phyloP scores from a whole-genome alignment of 768 basidiomycete species.

The Lyophyllum semitale region DNA sequence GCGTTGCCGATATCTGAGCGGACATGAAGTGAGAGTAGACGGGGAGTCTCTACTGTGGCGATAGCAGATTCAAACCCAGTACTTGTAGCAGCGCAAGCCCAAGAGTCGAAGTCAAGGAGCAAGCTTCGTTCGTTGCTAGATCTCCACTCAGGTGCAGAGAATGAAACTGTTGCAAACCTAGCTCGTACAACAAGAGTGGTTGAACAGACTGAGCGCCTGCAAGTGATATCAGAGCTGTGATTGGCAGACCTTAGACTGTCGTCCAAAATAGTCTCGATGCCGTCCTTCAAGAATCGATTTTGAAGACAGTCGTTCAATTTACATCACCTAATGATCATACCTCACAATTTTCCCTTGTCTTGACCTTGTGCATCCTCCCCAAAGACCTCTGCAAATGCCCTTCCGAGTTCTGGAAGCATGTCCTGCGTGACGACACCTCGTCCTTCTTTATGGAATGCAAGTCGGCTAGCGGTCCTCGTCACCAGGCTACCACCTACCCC shows the following conservation, averaged over 20 bases:
- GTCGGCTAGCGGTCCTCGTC: conserved; percentile 79
- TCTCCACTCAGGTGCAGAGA: background rate
- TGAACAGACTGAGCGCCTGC: background rate
- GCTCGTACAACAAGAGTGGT: conserved; percentile 1
- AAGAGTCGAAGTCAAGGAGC: conserved; percentile 4
- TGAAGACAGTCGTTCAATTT: conserved; percentile 5
- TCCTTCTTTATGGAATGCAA: conserved; percentile 75
- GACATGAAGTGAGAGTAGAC: background rate
- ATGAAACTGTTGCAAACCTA: background rate
- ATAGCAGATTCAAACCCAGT: conserved; percentile 3
- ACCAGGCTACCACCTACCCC: conserved; percentile 87
- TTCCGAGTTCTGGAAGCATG: conserved; percentile 65
- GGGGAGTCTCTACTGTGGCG: conserved; percentile 3
- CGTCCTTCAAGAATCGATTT: too few species aligned
- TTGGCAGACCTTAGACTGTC: background rate
- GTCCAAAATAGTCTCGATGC: too few species aligned
- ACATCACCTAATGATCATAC: too few species aligned
- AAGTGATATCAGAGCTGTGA: background rate
- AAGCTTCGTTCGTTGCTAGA: background rate
- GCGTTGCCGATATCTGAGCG: background rate
- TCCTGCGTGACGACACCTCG: conserved; percentile 84
- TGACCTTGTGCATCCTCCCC: conserved; percentile 47
- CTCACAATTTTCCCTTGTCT: conserved; percentile 39
- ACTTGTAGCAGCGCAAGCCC: conserved; percentile 7
- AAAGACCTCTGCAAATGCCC: conserved; percentile 75